Conservation (phyloP, 169 alveolate genomes). For the Cryptosporidium muris region DNA sequence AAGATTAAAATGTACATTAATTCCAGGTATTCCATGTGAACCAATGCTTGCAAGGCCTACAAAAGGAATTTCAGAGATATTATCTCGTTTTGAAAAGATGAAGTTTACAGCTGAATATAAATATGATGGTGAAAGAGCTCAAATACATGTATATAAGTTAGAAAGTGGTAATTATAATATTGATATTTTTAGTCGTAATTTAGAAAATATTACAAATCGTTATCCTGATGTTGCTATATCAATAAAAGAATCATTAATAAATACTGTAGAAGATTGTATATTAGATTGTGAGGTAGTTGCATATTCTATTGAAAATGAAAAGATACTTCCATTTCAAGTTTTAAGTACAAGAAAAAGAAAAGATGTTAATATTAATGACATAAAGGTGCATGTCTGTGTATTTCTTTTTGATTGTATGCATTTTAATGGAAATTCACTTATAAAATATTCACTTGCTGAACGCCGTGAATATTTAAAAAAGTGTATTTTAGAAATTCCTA, state of each 20-base stretch:
- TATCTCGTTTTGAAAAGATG: constrained; percentile 86
- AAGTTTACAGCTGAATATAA: constrained; percentile 97
- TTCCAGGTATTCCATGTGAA: constrained; percentile 97
- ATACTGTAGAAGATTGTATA: constrained; percentile 82
- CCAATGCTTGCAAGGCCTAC: constrained; percentile 99
- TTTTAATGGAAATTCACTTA: constrained; percentile 81
- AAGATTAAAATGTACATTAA: constrained; percentile 87
- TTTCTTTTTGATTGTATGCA: constrained; percentile 88
- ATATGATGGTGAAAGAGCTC: constrained; percentile 97
- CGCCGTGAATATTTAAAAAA: constrained; percentile 82
- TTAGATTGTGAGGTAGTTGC: constrained; percentile 98
- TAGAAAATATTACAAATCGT: constrained; percentile 91
- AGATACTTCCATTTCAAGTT: constrained; percentile 94
- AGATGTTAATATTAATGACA: constrained; percentile 87
- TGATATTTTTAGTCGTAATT: constrained; percentile 89
- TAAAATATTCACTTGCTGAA: constrained; percentile 80
- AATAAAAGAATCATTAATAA: constrained; percentile 71
- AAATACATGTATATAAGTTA: constrained; percentile 88
- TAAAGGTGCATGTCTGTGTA: constrained; percentile 85
- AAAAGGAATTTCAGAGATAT: constrained; percentile 85
- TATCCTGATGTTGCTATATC: constrained; percentile 90
- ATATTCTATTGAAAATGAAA: constrained; percentile 86
- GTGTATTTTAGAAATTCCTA: constrained; percentile 73
- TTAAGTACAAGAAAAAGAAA: constrained; percentile 93
- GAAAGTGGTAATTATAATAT: constrained; percentile 72